Evolutionary conservation across 805 yeast genomes (phyloP).

Genomic region (Saturnispora saitoi): DNA sequence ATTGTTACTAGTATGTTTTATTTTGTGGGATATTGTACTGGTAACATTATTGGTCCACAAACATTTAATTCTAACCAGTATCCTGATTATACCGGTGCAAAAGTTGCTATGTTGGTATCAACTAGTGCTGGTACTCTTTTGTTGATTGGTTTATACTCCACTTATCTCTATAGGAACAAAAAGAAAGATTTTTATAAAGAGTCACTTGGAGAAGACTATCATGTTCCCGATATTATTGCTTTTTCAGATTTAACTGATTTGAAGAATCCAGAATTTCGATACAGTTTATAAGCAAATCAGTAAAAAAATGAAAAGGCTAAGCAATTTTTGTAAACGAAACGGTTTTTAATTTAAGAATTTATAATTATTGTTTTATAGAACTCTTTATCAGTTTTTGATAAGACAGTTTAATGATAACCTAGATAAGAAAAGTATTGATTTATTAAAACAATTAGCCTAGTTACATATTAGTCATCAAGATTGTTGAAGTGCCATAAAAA

Average conservation of each 20-base stretch:
- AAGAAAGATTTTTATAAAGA: slow-evolving; percentile 9
- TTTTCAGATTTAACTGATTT: slow-evolving; percentile 41
- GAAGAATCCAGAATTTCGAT: slow-evolving; percentile 33
- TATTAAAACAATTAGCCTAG: not conserved
- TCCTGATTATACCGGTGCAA: slow-evolving; percentile 50
- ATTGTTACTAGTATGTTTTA: slow-evolving; percentile 36
- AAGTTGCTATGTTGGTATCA: slow-evolving; percentile 41
- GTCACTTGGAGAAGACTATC: not conserved
- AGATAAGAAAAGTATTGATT: no score
- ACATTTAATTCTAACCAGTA: slow-evolving; percentile 47
- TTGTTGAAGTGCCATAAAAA: no score
- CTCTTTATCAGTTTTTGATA: no score
- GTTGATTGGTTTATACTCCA: slow-evolving; percentile 18
- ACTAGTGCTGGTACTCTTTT: slow-evolving; percentile 19
- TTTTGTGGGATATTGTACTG: slow-evolving; percentile 50
- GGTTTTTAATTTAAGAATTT: no score
- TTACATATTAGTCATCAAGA: no score
- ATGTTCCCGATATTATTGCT: slow-evolving; percentile 24
- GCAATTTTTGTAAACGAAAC: no score
- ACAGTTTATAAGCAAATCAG: slow-evolving; percentile 15
- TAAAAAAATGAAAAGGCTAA: no score
- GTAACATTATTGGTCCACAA: slow-evolving; percentile 65
- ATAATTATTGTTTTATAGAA: no score
- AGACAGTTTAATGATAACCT: no score
- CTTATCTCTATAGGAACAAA: slow-evolving; percentile 12